Evolutionary conservation across 495 filamentous ascomycete species (phyloP).

Genomic region (Thermothielavioides terrestris): DNA sequence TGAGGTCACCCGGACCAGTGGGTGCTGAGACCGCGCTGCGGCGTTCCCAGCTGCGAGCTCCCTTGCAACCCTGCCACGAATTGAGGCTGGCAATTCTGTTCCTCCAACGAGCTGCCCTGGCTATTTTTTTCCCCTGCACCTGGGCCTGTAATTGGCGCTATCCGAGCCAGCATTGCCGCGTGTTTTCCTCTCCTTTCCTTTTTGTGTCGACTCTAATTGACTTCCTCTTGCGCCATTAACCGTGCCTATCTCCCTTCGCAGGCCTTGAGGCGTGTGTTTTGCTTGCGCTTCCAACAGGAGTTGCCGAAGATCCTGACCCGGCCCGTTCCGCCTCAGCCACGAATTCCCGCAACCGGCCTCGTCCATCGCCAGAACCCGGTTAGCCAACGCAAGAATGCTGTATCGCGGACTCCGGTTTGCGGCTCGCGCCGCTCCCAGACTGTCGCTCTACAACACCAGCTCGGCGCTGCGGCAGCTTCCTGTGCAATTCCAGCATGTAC

Average conservation of each 20-base stretch:
- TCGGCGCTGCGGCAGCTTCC: slow-evolving; percentile 37
- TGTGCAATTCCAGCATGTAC: slow-evolving; percentile 42
- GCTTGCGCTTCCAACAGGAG: not conserved
- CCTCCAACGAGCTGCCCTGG: slow-evolving; percentile 9
- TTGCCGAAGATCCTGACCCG: slow-evolving; percentile 9
- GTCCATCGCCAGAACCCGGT: not conserved
- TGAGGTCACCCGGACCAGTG: slow-evolving; percentile 22
- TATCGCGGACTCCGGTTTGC: slow-evolving; percentile 42
- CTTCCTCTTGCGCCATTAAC: not conserved
- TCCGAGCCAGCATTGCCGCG: not conserved
- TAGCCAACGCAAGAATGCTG: slow-evolving; percentile 32
- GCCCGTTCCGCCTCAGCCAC: slow-evolving; percentile 1
- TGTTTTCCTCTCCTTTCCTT: slow-evolving; percentile 1
- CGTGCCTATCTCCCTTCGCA: not conserved
- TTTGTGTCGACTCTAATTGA: not conserved
- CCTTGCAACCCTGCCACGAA: slow-evolving; percentile 6
- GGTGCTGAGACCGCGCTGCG: slow-evolving; percentile 6
- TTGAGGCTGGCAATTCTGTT: slow-evolving; percentile 6
- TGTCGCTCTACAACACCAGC: slow-evolving; percentile 21
- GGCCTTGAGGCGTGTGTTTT: not conserved
- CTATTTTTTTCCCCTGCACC: slow-evolving; percentile 11
- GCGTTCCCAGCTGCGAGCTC: slow-evolving; percentile 6
- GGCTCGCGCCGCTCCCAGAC: slow-evolving; percentile 35
- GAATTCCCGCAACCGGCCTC: slow-evolving; percentile 8
- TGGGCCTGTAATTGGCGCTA: slow-evolving; percentile 3